Evolutionary conservation across 140 eudicot genomes (phyloP).

Genomic region (Flaveria floridana): DNA sequence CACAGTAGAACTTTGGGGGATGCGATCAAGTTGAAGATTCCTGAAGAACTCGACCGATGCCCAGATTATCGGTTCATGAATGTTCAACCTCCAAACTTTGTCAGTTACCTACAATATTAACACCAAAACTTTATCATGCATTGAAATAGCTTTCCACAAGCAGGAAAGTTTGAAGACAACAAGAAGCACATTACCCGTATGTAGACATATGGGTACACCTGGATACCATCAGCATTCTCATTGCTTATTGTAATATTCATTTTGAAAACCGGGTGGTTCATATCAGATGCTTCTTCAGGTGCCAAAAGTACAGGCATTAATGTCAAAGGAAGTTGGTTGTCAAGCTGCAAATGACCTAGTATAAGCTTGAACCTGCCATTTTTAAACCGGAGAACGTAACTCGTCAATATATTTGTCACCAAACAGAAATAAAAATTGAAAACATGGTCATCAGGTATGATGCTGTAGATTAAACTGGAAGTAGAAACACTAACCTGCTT

Average conservation of each 20-base stretch:
- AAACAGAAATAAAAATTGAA: neutral
- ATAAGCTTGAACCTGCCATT: conserved; percentile 82
- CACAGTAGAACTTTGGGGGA: conserved; percentile 60
- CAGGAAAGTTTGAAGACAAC: conserved; percentile 13
- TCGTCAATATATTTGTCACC: conserved; percentile 10
- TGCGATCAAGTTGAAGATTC: conserved; percentile 75
- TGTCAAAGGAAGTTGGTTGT: conserved; percentile 95
- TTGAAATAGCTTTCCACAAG: conserved; percentile 3
- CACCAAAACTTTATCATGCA: conserved; percentile 23
- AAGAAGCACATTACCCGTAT: conserved; percentile 62
- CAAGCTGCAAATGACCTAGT: conserved; percentile 82
- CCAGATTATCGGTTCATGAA: conserved; percentile 97
- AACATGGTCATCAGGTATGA: neutral
- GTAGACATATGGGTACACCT: conserved; percentile 80
- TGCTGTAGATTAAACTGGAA: neutral
- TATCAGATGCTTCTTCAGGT: conserved; percentile 81
- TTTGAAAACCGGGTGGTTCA: conserved; percentile 84
- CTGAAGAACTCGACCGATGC: conserved; percentile 75
- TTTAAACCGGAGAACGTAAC: conserved; percentile 6
- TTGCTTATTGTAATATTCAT: conserved; percentile 81
- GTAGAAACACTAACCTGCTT: conserved; percentile 56
- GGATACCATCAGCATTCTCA: conserved; percentile 77
- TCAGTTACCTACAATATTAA: conserved; percentile 65
- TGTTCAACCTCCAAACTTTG: conserved; percentile 76
- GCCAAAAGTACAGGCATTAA: conserved; percentile 93